These are phyloP conservation scores for Parathielavia hyrcaniae DNA, from an alignment of 495 filamentous ascomycete genomes.

Conservation along the genomic window DNA sequence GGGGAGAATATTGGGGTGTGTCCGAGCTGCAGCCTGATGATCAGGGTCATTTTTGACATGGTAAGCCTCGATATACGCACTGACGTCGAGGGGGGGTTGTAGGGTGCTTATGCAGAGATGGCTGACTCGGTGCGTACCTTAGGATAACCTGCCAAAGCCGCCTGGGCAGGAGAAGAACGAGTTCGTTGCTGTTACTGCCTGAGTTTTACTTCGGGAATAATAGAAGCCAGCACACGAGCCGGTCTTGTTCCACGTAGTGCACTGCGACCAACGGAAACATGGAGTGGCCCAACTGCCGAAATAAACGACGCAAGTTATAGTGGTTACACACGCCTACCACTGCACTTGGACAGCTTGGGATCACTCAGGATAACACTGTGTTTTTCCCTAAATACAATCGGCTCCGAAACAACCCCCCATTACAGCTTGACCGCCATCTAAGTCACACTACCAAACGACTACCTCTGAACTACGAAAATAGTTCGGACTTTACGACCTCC, in stretches of 20 bases:
- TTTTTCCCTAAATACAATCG: neutral
- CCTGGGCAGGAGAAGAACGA: conserved; percentile 8
- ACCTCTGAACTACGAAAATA: neutral
- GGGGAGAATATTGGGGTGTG: conserved; percentile 90
- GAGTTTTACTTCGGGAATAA: too few relatives aligned
- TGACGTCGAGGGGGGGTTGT: neutral
- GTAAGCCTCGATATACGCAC: conserved; percentile 54
- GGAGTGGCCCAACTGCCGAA: too few relatives aligned
- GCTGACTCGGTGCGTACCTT: conserved; percentile 3
- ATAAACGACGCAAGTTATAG: too few relatives aligned
- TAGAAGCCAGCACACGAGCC: neutral
- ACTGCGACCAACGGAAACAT: neutral
- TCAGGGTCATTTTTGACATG: conserved; percentile 83
- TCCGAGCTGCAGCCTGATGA: conserved; percentile 94
- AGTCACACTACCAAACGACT: neutral
- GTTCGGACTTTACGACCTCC: neutral
- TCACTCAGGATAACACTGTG: too few relatives aligned
- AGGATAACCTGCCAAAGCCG: conserved; percentile 36
- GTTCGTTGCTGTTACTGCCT: conserved; percentile 25
- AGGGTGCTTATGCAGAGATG: neutral
- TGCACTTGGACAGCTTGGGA: too few relatives aligned
- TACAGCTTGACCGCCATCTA: neutral
- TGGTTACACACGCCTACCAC: too few relatives aligned
- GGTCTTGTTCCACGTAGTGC: too few relatives aligned
- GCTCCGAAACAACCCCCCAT: neutral